These are phyloP conservation scores for Solanum chmielewskii DNA, from an alignment of 257 asterid genomes.

Conservation along the genomic window DNA sequence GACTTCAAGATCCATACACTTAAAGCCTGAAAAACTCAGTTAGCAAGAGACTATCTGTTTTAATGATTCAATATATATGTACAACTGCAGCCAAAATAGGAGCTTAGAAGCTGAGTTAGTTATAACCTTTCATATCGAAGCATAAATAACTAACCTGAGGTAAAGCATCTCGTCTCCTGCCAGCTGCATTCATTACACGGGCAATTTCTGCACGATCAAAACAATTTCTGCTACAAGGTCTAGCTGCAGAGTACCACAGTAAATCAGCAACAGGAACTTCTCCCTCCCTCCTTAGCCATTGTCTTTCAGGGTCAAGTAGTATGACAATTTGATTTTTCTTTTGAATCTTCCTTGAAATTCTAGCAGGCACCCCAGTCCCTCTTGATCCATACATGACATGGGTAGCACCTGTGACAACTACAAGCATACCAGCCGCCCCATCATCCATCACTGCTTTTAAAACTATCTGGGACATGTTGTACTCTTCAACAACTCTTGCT, in stretches of 20 bases:
- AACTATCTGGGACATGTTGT: slow-evolving; percentile 75
- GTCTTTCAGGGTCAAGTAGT: slow-evolving; percentile 81
- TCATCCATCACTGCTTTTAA: slow-evolving; percentile 53
- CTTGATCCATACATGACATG: slow-evolving; percentile 74
- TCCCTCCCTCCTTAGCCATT: slow-evolving; percentile 75
- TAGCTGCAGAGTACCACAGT: slow-evolving; percentile 94
- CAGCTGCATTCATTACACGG: slow-evolving; percentile 97
- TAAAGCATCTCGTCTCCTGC: slow-evolving; percentile 82
- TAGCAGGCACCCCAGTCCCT: slow-evolving; percentile 88
- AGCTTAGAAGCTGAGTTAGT: not conserved
- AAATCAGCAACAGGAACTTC: slow-evolving; percentile 93
- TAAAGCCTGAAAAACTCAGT: not conserved
- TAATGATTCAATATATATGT: not conserved
- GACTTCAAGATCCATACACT: not conserved
- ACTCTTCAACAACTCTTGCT: slow-evolving; percentile 84
- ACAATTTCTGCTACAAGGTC: slow-evolving; percentile 90
- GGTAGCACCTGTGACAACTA: slow-evolving; percentile 86
- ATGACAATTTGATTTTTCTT: slow-evolving; percentile 71
- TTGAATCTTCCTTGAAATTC: slow-evolving; percentile 63
- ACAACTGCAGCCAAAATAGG: not conserved
- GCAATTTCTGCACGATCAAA: slow-evolving; percentile 98
- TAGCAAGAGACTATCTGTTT: not conserved
- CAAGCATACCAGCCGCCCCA: slow-evolving; percentile 59
- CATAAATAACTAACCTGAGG: slow-evolving; percentile 60
- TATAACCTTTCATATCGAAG: not conserved